Conservation (phyloP, 192 early-diverging fungal species). For the Nowakowskiella sp. region DNA sequence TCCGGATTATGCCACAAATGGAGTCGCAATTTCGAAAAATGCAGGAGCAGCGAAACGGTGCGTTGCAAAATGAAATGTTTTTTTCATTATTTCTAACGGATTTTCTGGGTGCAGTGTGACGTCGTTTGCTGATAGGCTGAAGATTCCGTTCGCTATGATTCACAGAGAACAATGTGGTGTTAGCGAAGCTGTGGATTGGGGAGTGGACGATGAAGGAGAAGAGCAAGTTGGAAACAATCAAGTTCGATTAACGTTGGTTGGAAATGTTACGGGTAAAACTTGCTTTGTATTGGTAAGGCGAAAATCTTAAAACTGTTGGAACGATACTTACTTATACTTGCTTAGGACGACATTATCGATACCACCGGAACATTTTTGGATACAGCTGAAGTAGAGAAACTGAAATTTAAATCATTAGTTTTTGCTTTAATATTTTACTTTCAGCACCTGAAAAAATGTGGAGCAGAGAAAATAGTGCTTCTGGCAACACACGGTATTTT, state of each 20-base stretch:
- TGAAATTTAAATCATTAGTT: too few relatives aligned
- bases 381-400: too few relatives aligned
- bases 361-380: conserved; percentile 82
- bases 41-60: conserved; percentile 92
- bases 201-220: conserved; percentile 5
- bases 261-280: conserved; percentile 38
- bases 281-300: conserved; percentile 39
- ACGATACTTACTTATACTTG: neutral
- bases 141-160: conserved; percentile 92
- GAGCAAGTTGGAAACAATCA: conserved; percentile 17
- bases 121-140: conserved; percentile 85
- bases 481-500: conserved; percentile 94
- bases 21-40: conserved; percentile 88
- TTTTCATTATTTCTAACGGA: conserved; percentile 7
- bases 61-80: conserved; percentile 4
- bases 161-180: conserved; percentile 70
- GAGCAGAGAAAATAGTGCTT: conserved; percentile 78
- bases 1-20: conserved; percentile 50
- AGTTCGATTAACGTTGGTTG: conserved; percentile 48
- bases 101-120: conserved; percentile 64
- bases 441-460: conserved; percentile 76
- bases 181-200: conserved; percentile 7
- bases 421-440: too few relatives aligned
- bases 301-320: neutral
- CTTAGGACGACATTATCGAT: conserved; percentile 90